Evolutionary conservation across 257 asterid genomes (phyloP), one percentile per base, ranked within the genome.

Genomic region (Nicotiana undulata): DNA sequence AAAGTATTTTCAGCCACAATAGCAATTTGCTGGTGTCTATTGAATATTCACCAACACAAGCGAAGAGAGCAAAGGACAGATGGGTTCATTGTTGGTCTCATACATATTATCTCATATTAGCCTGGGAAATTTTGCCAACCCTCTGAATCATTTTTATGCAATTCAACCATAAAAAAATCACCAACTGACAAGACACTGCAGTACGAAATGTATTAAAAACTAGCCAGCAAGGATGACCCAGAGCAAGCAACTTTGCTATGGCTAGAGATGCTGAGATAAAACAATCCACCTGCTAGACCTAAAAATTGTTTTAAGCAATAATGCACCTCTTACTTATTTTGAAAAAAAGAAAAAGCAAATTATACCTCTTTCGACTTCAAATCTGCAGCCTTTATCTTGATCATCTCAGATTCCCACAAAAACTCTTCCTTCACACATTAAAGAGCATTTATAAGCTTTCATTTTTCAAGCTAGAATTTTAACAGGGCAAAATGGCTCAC

Each of bases 281-380:
- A 51, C 56, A 13, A 51, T 51, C 18, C 56, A 3, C 56, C 56
- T 11, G n/a, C 9, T 72, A 72, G 56, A n/a, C 59, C 59, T 72
- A 46, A 72, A 22, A 46, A 22, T 22, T 22, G 24, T 22, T 6
- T 40, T 70, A 70, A 70, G 56, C 77, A 72, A 72, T 28, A 10
- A 24, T 61, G 59, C 34, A 72, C 61, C 40, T 26, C 79, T 26
- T 49, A 22, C 61, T 15, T 49, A 20, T 29, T 46, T 22, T 46
- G 59, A 40, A 51, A 15, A 15, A 15, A 51, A 26, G 1, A 18
- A 5, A 17, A 24, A 29, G 26, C 26, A 74, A 17, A 26, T 5
- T 26, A 24, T 87, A 96, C 99, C 98, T 96, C 99, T 88, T 96
- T 96, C n/a, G 98, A 91, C 88, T 96, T 96, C 85, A 96, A 87